These are phyloP conservation scores for Glomus cerebriforme DNA, from an alignment of 192 early-diverging fungal genomes.

Conservation along the genomic window DNA sequence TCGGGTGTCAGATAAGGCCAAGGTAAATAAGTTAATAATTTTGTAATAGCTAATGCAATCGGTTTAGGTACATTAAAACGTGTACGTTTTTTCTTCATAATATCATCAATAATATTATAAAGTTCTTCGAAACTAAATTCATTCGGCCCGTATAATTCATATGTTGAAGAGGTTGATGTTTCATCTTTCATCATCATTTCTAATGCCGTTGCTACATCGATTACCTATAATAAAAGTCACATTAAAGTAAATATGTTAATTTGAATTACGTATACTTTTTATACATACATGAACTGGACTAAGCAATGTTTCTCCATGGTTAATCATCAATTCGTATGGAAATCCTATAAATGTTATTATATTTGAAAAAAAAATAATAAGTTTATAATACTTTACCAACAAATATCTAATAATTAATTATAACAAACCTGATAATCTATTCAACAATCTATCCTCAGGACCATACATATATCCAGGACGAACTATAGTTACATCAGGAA, in stretches of 20 bases:
- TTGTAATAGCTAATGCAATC: constrained; percentile 68
- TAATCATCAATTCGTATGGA: constrained; percentile 63
- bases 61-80: constrained; percentile 66
- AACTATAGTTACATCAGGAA: constrained; percentile 93
- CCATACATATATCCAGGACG: constrained; percentile 89
- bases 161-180: constrained; percentile 77
- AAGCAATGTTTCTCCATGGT: constrained; percentile 66
- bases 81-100: constrained; percentile 49
- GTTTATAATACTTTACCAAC: no score
- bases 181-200: constrained; percentile 73
- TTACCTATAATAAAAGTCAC: constrained; percentile 49
- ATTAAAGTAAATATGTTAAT: neutral
- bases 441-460: constrained; percentile 91
- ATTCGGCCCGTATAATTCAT: constrained; percentile 77
- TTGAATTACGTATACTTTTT: neutral
- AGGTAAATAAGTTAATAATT: constrained; percentile 64
- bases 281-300: constrained; percentile 68
- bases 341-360: constrained; percentile 40
- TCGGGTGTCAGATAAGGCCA: constrained; percentile 82
- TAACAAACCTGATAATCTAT: constrained; percentile 73
- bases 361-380: constrained; percentile 25
- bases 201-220: constrained; percentile 87
- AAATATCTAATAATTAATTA: constrained; percentile 29
- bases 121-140: constrained; percentile 76
- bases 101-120: constrained; percentile 70